Base-by-base conservation (phyloP, 2,329 filamentous ascomycete genomes). In the Aureobasidium sp. region DNA sequence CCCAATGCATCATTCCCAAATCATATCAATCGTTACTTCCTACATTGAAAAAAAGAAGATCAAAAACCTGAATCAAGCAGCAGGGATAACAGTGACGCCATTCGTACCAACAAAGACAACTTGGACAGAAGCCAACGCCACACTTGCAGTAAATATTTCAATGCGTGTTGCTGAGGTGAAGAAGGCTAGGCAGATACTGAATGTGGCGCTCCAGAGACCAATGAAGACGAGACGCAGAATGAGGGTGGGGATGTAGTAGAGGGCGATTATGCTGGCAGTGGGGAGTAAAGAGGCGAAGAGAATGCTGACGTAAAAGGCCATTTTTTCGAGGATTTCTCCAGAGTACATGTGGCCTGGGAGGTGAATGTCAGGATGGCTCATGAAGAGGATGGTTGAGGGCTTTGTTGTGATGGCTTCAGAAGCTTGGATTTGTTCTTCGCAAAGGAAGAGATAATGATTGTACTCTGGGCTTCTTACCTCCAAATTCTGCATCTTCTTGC, bases 51-150 rank as follows among this genome's bases (percentile, higher is more conserved):
- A 30, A 29, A 19, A n/a, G 38, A 14, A 38, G 10, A 49, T 49
- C 45, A 48, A 49, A 17, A 50, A 50, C 17, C 29, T 5, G 22
- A 17, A 25, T 34, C 24, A 19, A 17, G 1, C 16, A 19, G 37
- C 27, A 40, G 48, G 37, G 10, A 21, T 21, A 16, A 30, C 25
- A 30, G 40, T 44, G 19, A 44, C 40, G n/a, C 40, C 40, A 30
- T 22, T 49, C 8, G 61, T 63, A 11, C 61, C 61, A 3, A 63
- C 59, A 55, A 62, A 63, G 4, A 63, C 61, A 3, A 63, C 61
- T 38, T 63, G 61, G 6, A 63, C 61, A 10, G 50, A 55, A 12
- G 62, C 61, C 52, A 61, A 44, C 3, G 61, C 59, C 4, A 58
- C 59, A 30, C 57, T 58, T 1, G 58, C 61, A 27, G 59, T 60